These are phyloP conservation scores for Pythium vanterpoolii DNA, from an alignment of 352 stramenopile species.

Conservation along the genomic window DNA sequence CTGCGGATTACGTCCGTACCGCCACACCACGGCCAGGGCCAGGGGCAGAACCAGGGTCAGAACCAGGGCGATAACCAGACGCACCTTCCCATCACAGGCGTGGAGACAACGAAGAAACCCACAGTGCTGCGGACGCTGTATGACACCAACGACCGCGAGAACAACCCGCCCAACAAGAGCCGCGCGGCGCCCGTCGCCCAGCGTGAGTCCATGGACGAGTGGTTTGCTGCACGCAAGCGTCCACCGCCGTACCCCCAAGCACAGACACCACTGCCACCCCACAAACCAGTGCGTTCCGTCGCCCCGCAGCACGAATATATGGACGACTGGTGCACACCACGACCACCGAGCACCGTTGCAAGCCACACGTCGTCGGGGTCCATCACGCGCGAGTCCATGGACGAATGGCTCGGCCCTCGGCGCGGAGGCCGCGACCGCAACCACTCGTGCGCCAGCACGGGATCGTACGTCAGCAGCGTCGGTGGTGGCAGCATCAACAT, in stretches of 20 bases:
- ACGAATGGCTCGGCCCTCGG: conserved; percentile 17
- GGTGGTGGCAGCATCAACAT: neutral
- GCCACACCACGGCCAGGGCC: conserved; percentile 17
- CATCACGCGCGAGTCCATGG: conserved; percentile 17
- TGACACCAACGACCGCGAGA: conserved; percentile 13
- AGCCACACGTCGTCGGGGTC: conserved; percentile 11
- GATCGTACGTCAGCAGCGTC: neutral
- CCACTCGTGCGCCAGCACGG: conserved; percentile 12
- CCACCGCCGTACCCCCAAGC: neutral
- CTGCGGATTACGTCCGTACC: conserved; percentile 25
- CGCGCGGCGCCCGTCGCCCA: neutral
- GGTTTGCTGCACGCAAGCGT: conserved; percentile 3
- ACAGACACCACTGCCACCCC: neutral
- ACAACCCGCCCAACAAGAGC: conserved; percentile 14
- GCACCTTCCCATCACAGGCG: neutral
- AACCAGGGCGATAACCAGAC: no score
- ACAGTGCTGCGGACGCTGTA: conserved; percentile 10
- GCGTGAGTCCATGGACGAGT: conserved; percentile 17
- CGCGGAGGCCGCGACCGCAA: conserved; percentile 19
- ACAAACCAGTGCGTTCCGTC: neutral
- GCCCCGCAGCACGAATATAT: conserved; percentile 1
- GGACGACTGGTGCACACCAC: conserved; percentile 11
- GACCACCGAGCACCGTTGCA: conserved; percentile 3
- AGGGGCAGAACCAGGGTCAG: no score
- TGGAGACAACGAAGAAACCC: neutral